phyloP scores from a whole-genome alignment of 345 rosid species.

The Punica granatum region DNA sequence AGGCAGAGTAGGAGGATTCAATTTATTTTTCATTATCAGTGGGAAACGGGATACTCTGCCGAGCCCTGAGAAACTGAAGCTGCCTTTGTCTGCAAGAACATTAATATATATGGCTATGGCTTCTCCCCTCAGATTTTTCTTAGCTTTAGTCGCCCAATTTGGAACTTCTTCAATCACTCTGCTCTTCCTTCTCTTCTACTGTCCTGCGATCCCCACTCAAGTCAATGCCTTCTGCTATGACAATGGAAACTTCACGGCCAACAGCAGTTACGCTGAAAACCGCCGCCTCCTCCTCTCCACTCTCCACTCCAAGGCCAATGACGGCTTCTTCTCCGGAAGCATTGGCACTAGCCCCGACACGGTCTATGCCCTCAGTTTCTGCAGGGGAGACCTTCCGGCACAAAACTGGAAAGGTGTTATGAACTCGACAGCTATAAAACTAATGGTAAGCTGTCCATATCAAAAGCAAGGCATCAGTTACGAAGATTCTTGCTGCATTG shows the following conservation, averaged over 20 bases:
- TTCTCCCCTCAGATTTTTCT: background rate
- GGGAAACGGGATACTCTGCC: too few relatives aligned
- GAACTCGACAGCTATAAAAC: constrained; percentile 4
- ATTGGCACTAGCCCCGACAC: constrained; percentile 3
- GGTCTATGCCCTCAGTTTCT: constrained; percentile 19
- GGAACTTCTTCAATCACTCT: background rate
- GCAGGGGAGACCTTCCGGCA: constrained; percentile 26
- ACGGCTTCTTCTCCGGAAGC: constrained; percentile 3
- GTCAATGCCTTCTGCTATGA: background rate
- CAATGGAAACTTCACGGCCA: constrained; percentile 10
- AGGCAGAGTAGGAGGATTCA: too few relatives aligned
- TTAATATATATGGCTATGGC: background rate
- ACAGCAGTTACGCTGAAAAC: constrained; percentile 19
- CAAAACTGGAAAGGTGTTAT: constrained; percentile 23
- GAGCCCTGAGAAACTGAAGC: too few relatives aligned
- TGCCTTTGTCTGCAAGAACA: too few relatives aligned
- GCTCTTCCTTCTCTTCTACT: background rate
- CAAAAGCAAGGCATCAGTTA: constrained; percentile 28
- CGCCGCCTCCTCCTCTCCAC: constrained; percentile 10
- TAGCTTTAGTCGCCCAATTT: background rate
- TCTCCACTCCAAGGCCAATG: constrained; percentile 6
- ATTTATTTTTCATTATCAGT: too few relatives aligned
- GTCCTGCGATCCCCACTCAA: background rate
- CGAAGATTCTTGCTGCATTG: constrained; percentile 24
- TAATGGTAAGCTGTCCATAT: constrained; percentile 24